Conservation (phyloP, 2,329 filamentous ascomycete genomes). For the Albifimbria verrucaria region DNA sequence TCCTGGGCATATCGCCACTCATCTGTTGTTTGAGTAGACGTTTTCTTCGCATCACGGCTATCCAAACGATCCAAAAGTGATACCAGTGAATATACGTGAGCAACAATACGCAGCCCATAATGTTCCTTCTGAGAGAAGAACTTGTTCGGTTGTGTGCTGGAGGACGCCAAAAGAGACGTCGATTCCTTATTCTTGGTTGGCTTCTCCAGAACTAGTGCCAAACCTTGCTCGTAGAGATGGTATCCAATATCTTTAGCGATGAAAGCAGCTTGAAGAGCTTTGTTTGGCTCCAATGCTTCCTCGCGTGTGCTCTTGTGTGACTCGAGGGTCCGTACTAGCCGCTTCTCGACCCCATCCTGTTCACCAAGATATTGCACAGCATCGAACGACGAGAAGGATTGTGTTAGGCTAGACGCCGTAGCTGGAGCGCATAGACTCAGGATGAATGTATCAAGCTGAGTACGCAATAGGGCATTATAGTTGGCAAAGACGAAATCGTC, state of each 20-base stretch:
- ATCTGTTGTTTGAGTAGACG: conserved; percentile 9
- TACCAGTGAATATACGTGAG: conserved; percentile 63
- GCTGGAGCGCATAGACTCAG: conserved; percentile 51
- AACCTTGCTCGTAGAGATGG: conserved; percentile 58
- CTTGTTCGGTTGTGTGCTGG: conserved; percentile 18
- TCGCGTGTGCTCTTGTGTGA: conserved; percentile 50
- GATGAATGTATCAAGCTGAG: conserved; percentile 74
- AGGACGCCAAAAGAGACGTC: conserved; percentile 2
- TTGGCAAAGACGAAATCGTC: conserved; percentile 85
- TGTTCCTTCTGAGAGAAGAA: conserved; percentile 56
- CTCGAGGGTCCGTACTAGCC: conserved; percentile 60
- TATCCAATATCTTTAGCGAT: conserved; percentile 60
- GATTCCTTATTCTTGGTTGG: not conserved
- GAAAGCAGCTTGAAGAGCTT: conserved; percentile 73
- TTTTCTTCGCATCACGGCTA: conserved; percentile 12
- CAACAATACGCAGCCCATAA: conserved; percentile 64
- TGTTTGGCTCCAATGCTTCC: conserved; percentile 64
- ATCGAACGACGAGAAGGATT: conserved; percentile 62
- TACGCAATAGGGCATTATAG: conserved; percentile 80
- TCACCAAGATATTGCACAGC: conserved; percentile 61
- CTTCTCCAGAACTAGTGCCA: conserved; percentile 23
- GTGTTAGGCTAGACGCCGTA: conserved; percentile 49
- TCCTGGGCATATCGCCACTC: conserved; percentile 53
- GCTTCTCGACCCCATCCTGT: conserved; percentile 46
- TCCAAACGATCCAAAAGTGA: conserved; percentile 63